phyloP scores from a whole-genome alignment of 208 protist genomes.

The Crithidia mellificae region DNA sequence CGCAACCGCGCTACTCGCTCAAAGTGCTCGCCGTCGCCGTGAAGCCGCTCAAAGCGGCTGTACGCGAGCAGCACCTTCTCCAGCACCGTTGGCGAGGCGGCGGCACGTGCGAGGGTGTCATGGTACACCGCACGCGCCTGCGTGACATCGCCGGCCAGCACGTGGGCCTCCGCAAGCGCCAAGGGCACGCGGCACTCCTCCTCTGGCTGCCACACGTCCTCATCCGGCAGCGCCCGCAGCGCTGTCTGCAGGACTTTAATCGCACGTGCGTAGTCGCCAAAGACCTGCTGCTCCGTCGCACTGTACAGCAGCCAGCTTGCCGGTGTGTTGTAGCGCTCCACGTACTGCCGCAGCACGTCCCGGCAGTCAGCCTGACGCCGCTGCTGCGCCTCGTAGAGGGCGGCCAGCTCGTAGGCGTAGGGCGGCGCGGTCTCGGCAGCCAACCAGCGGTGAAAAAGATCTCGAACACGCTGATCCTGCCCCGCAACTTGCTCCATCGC shows the following conservation, averaged over 20 bases:
- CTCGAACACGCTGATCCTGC: constrained; percentile 79
- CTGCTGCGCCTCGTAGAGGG: constrained; percentile 89
- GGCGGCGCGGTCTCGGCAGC: constrained; percentile 43
- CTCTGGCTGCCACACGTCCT: constrained; percentile 35
- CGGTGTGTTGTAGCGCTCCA: constrained; percentile 62
- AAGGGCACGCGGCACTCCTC: constrained; percentile 74
- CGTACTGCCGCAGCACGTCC: constrained; percentile 66
- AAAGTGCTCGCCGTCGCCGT: constrained; percentile 44
- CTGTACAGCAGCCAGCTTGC: constrained; percentile 90
- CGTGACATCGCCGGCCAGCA: constrained; percentile 25
- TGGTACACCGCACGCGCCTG: constrained; percentile 62
- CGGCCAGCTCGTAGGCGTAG: constrained; percentile 93
- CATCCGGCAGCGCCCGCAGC: constrained; percentile 70
- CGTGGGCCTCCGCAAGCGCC: constrained; percentile 56
- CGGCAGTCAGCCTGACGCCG: constrained; percentile 46
- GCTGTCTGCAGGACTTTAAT: constrained; percentile 70
- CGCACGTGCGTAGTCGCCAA: constrained; percentile 51
- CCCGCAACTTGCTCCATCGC: constrained; percentile 97
- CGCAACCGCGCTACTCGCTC: constrained; percentile 40
- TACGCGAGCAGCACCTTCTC: constrained; percentile 70
- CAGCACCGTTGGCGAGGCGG: constrained; percentile 25
- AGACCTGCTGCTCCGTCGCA: constrained; percentile 80
- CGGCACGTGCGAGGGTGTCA: constrained; percentile 45
- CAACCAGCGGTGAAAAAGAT: constrained; percentile 97
- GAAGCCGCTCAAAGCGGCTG: constrained; percentile 62